Evolutionary conservation across 345 rosid genomes (phyloP), one percentile per base, ranked within the genome.

Genomic region (Eucalyptus erythrocorys): DNA sequence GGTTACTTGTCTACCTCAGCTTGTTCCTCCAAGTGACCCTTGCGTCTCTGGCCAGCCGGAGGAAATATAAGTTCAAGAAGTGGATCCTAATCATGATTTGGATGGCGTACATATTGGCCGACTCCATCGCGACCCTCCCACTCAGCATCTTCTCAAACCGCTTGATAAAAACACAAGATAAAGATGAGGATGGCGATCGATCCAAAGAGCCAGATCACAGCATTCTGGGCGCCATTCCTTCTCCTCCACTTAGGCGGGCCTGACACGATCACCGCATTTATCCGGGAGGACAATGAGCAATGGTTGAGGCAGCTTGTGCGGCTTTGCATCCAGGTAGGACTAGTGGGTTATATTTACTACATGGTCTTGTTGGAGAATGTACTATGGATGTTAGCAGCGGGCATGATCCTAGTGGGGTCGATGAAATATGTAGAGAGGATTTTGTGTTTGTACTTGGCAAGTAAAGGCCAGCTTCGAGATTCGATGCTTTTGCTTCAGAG

Each of bases 361-460:
- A 22, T 87, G 79, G 92, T 91, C 51, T 90, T 91, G 50, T 88
- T 88, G 3, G 85, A 90, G 48, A 37, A 89, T 42, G 48, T 3
- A 7, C 89, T 93, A 13, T 88, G 90, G 3, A 81, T 47, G 12
- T 32, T 92, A 10, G 88, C 90, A 45, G 16, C 89, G 8, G 90
- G 89, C 30, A 88, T 93, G 89, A 80, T 95, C 11, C 71, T 87
- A 4, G 91, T 85, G 0, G 98, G 96, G 68, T 80, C 92, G 66
- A 89, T 91, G 85, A 94, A 93, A 88, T 94, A 90, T 57, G 92
- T 80, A 1, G 94, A 93, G 91, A 91, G 93, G 89, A 93, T 88
- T 30, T 86, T 89, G 86, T 91, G 90, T 1, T 93, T 94, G 27
- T 88, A 91, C 89, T 89, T 89, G 42, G 94, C 95, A n/a, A 93